Conservation (phyloP, 805 yeast genomes). For the Saturnispora zaruensis region DNA sequence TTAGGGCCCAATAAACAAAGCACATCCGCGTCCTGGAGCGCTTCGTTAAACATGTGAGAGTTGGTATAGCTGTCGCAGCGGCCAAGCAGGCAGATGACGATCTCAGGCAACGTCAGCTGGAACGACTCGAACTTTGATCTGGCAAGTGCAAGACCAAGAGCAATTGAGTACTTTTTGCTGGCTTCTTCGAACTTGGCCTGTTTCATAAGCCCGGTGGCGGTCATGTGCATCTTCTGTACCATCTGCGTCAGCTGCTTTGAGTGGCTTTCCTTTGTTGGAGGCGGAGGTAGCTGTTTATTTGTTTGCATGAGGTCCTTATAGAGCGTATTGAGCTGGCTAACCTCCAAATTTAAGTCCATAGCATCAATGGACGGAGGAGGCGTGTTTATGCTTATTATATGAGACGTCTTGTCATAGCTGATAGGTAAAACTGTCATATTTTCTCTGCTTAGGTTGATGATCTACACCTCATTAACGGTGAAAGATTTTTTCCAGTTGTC, state of each 20-base stretch:
- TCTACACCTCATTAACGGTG: not conserved
- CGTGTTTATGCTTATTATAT: conserved; percentile 13
- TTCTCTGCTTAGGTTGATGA: not conserved
- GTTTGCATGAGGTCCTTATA: conserved; percentile 36
- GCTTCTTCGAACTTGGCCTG: conserved; percentile 50
- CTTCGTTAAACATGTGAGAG: conserved; percentile 45
- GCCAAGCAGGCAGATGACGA: conserved; percentile 56
- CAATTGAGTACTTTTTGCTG: conserved; percentile 53
- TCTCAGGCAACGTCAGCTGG: conserved; percentile 62
- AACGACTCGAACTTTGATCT: conserved; percentile 70
- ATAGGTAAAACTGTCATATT: conserved; percentile 20
- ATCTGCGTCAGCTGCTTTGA: conserved; percentile 47
- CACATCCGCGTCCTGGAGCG: conserved; percentile 63
- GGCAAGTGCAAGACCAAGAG: conserved; percentile 57
- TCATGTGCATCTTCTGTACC: conserved; percentile 56
- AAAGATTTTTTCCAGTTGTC: not conserved
- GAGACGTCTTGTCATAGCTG: conserved; percentile 20
- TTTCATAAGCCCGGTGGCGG: conserved; percentile 52
- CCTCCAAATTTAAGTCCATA: conserved; percentile 23
- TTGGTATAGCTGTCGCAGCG: conserved; percentile 62
- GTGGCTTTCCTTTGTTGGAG: conserved; percentile 47
- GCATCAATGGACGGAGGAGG: conserved; percentile 2
- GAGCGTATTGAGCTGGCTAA: conserved; percentile 29
- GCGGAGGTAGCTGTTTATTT: conserved; percentile 43
- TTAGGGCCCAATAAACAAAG: conserved; percentile 48